A percentile compares a stretch with the other conserved stretches of the same genome.
These are phyloP conservation scores for Penicillium fimorum DNA, from an alignment of 495 filamentous ascomycete genomes.

Conservation along the genomic window DNA sequence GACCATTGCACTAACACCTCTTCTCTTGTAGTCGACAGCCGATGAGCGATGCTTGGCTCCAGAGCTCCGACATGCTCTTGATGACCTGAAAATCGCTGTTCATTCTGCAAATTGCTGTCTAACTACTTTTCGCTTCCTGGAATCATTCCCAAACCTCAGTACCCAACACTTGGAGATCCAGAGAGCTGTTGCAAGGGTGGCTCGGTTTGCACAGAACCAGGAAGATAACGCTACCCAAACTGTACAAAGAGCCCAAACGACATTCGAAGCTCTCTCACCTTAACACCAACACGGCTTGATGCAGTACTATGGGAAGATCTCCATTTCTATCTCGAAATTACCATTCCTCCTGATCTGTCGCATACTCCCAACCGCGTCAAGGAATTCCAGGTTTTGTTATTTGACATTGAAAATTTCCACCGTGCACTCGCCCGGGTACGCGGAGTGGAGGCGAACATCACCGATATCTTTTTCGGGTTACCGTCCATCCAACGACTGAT, in stretches of 20 bases:
- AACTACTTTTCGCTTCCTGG: not conserved
- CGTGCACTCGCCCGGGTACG: constrained; percentile 1
- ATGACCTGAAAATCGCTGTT: not conserved
- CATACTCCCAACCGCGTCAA: not conserved
- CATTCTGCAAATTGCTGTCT: not conserved
- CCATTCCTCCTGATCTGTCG: not conserved
- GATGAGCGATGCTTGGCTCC: not conserved
- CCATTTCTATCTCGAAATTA: not conserved
- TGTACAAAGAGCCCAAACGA: not conserved
- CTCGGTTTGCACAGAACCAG: not conserved
- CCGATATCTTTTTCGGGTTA: not conserved
- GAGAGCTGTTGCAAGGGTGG: not conserved
- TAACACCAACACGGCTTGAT: not conserved
- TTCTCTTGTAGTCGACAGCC: not conserved
- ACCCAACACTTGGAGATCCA: not conserved
- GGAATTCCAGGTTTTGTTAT: not conserved
- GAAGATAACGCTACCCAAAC: not conserved
- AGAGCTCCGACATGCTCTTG: not conserved
- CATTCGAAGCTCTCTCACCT: not conserved
- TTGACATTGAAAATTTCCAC: not conserved
- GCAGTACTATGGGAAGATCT: constrained; percentile 1
- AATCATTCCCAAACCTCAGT: not conserved
- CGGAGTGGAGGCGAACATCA: not conserved
- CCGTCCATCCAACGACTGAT: not conserved
- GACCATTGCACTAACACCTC: not conserved